Conservation (phyloP, 208 protist species). For the Leishmania arabica region DNA sequence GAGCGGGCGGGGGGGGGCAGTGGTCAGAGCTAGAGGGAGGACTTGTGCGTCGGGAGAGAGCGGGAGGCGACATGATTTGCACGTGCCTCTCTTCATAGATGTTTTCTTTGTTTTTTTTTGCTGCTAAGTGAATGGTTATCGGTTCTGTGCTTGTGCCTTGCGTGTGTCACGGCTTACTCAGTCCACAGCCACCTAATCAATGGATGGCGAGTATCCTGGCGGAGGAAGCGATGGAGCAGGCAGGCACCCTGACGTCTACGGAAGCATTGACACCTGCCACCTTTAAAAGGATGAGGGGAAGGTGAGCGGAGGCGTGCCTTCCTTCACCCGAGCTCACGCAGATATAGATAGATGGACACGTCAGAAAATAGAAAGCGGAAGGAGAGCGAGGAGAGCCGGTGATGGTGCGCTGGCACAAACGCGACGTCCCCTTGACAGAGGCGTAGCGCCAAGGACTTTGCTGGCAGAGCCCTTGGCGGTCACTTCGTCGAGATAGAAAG, state of each 20-base stretch:
- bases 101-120: background rate
- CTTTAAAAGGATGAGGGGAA: background rate
- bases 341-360: background rate
- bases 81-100: background rate
- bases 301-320: background rate
- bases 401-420: background rate
- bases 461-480: background rate
- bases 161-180: background rate
- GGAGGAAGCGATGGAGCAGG: background rate
- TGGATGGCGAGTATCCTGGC: background rate
- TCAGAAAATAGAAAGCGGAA: background rate
- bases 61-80: background rate
- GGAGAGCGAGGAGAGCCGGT: background rate
- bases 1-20: background rate
- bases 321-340: background rate
- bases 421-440: background rate
- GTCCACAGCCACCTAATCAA: no score
- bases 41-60: background rate
- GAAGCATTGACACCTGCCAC: background rate
- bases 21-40: background rate
- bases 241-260: background rate
- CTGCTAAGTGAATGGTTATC: background rate
- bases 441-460: background rate
- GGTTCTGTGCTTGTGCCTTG: background rate
- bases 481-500: background rate